Percentiles rank a stretch among this genome's conserved stretches.
These are phyloP conservation scores for Fusarium keratoplasticum DNA, from an alignment of 2,329 filamentous ascomycete species.

Conservation along the genomic window DNA sequence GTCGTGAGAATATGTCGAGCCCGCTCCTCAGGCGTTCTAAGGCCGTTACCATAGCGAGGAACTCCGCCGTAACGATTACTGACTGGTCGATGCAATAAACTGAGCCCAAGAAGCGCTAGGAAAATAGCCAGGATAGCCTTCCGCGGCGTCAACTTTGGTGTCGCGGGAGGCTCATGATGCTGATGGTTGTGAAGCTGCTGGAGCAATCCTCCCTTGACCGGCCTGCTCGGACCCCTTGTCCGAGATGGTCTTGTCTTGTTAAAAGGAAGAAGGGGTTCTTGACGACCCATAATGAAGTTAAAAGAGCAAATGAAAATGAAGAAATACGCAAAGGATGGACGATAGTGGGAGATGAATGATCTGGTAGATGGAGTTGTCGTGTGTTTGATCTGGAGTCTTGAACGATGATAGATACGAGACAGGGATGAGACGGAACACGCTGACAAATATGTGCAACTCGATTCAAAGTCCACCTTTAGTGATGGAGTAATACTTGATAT, in stretches of 20 bases:
- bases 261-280: conserved; percentile 38
- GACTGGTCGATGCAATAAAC: conserved; percentile 43
- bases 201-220: conserved; percentile 33
- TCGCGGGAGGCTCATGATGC: conserved; percentile 31
- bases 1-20: conserved; percentile 58
- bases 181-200: conserved; percentile 34
- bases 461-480: neutral
- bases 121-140: conserved; percentile 40
- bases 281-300: conserved; percentile 30
- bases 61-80: conserved; percentile 38
- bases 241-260: conserved; percentile 26
- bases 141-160: conserved; percentile 41
- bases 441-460: conserved; percentile 28
- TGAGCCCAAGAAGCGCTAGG: conserved; percentile 43
- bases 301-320: neutral
- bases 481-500: neutral
- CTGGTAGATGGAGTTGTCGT: neutral
- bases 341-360: neutral
- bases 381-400: neutral
- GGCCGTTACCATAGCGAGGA: conserved; percentile 42
- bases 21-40: conserved; percentile 56
- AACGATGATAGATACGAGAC: conserved; percentile 5
- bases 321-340: neutral
- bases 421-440: conserved; percentile 31
- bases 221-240: conserved; percentile 26